phyloP scores from a whole-genome alignment of 1,284 basidiomycete genomes.

The Marasmius tenuissimus region DNA sequence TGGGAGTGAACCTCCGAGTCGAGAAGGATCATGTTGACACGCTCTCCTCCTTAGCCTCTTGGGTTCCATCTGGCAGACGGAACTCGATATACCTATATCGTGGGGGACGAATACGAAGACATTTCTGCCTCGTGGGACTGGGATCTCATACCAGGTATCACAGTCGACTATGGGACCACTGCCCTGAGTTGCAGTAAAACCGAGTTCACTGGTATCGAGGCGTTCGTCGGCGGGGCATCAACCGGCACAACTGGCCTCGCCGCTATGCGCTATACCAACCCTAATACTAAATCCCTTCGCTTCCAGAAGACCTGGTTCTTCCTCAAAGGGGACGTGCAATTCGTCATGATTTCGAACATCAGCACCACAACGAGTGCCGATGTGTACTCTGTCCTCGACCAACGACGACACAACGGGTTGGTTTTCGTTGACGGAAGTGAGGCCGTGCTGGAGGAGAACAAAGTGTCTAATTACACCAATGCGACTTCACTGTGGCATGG shows the following conservation, averaged over 20 bases:
- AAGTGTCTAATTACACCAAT: conserved; percentile 1
- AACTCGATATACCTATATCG: conserved; percentile 59
- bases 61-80: conserved; percentile 73
- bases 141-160: conserved; percentile 71
- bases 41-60: conserved; percentile 36
- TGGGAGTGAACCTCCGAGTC: neutral
- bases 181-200: conserved; percentile 45
- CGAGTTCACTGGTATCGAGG: conserved; percentile 42
- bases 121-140: conserved; percentile 72
- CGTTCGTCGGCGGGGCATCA: conserved; percentile 65
- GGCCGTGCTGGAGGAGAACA: neutral
- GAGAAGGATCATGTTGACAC: neutral
- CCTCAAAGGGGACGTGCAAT: conserved; percentile 60
- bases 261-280: conserved; percentile 66
- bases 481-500: conserved; percentile 56
- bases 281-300: conserved; percentile 48
- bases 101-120: conserved; percentile 69
- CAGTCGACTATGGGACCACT: conserved; percentile 57
- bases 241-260: conserved; percentile 53
- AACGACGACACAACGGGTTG: conserved; percentile 45
- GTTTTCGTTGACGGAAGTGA: conserved; percentile 44
- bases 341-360: conserved; percentile 58
- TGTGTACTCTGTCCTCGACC: conserved; percentile 66
- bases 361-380: conserved; percentile 43
- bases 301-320: conserved; percentile 77